Evolutionary conservation across 352 stramenopile genomes (phyloP).

Genomic region (Globisporangium cylindrosporum): DNA sequence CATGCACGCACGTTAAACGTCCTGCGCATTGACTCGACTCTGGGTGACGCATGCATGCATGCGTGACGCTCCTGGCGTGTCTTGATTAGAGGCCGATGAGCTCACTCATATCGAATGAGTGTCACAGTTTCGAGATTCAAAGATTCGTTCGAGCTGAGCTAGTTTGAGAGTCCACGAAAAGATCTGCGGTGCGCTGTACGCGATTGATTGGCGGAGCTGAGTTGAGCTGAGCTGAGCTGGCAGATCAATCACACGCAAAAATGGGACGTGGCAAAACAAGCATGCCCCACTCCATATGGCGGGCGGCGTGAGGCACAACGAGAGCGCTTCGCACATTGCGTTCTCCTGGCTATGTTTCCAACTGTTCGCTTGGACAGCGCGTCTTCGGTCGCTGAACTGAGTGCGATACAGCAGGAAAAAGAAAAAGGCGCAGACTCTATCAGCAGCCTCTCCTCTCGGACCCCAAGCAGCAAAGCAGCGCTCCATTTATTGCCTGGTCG

Average conservation of each 20-base stretch:
- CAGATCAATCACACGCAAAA: background rate
- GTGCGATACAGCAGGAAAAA: background rate
- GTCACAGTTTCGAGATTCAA: background rate
- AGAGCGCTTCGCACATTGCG: background rate
- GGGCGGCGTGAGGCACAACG: background rate
- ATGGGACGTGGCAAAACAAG: background rate
- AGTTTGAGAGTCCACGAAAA: background rate
- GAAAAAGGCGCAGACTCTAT: background rate
- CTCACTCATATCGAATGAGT: background rate
- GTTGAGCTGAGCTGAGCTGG: no score
- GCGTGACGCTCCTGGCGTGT: background rate
- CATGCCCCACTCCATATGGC: background rate
- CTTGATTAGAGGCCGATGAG: background rate
- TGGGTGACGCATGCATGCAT: background rate
- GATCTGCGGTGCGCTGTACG: background rate
- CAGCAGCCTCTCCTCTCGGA: background rate
- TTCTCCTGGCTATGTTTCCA: background rate
- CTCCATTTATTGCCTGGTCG: background rate
- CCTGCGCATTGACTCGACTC: background rate
- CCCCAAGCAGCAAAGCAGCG: constrained; percentile 7
- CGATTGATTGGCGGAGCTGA: background rate
- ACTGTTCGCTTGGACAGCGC: background rate
- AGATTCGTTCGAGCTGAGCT: background rate
- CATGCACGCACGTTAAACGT: background rate
- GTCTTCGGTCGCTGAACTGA: background rate